These are phyloP conservation scores for Colletotrichum eleusines DNA, from an alignment of 2,329 filamentous ascomycete genomes.

Conservation along the genomic window DNA sequence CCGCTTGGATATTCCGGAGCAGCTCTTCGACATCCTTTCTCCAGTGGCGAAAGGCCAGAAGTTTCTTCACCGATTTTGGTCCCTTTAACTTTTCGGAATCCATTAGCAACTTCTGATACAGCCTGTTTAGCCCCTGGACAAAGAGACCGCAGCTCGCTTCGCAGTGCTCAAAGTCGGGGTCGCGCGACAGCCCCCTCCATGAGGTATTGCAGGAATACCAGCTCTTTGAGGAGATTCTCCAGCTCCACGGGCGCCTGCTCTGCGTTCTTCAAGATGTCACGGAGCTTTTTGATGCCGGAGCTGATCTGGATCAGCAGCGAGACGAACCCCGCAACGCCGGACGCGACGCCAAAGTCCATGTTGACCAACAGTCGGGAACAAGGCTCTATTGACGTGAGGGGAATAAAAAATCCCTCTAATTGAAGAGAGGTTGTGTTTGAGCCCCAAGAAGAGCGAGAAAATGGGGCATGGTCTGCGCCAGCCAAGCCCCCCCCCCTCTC, in stretches of 20 bases:
- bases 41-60: not conserved
- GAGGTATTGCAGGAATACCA: not conserved
- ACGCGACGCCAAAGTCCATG: not conserved
- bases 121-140: not conserved
- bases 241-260: not conserved
- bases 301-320: conserved; percentile 4
- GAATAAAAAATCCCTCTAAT: not conserved
- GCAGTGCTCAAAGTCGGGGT: not conserved
- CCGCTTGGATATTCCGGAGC: not conserved
- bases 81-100: not conserved
- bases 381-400: not conserved
- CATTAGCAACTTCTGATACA: not conserved
- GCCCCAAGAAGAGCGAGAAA: not conserved
- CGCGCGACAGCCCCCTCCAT: not conserved
- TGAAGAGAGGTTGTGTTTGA: not conserved
- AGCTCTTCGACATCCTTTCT: not conserved
- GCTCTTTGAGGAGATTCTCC: not conserved
- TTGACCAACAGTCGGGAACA: not conserved
- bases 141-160: conserved; percentile 6
- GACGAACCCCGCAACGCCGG: not conserved
- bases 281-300: conserved; percentile 1
- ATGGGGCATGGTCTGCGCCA: not conserved
- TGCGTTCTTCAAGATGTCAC: not conserved
- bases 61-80: not conserved
- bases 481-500: too few species aligned